A percentile compares a stretch with the other conserved stretches of the same genome.
phyloP scores from a whole-genome alignment of 1,139 yeast genomes.

The Meyerozyma elateridarum region DNA sequence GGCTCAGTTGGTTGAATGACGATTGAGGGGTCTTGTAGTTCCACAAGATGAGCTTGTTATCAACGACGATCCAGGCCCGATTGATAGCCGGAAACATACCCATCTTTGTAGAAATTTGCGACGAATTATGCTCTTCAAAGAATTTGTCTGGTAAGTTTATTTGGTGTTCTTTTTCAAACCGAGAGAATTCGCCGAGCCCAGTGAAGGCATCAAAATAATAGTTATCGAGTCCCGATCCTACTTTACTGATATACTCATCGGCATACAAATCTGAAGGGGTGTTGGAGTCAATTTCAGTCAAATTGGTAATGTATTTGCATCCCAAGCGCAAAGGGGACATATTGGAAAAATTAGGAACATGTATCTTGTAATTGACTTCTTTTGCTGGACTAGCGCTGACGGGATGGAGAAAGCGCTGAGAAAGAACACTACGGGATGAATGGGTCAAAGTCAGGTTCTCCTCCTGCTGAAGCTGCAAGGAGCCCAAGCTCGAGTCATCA shows the following conservation, averaged over 20 bases:
- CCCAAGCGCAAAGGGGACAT: slow-evolving; percentile 42
- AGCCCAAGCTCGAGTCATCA: slow-evolving; percentile 26
- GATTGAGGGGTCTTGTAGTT: slow-evolving; percentile 58
- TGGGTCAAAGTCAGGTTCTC: slow-evolving; percentile 18
- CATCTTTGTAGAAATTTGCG: slow-evolving; percentile 67
- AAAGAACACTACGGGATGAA: slow-evolving; percentile 24
- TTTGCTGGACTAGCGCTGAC: slow-evolving; percentile 34
- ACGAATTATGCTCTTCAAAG: slow-evolving; percentile 67
- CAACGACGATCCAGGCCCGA: slow-evolving; percentile 85
- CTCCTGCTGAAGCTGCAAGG: slow-evolving; percentile 38
- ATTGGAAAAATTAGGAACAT: slow-evolving; percentile 40
- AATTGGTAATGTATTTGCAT: slow-evolving; percentile 40
- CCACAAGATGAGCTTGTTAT: slow-evolving; percentile 83
- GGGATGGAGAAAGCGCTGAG: slow-evolving; percentile 36
- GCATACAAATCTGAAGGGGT: slow-evolving; percentile 43
- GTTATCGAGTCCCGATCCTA: slow-evolving; percentile 38
- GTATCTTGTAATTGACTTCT: slow-evolving; percentile 41
- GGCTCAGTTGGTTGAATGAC: slow-evolving; percentile 47
- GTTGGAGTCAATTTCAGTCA: slow-evolving; percentile 43
- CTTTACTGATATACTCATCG: slow-evolving; percentile 33
- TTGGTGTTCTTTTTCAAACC: slow-evolving; percentile 69
- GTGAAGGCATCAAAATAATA: slow-evolving; percentile 39
- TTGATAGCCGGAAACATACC: slow-evolving; percentile 81
- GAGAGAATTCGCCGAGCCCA: slow-evolving; percentile 54
- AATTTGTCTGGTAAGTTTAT: slow-evolving; percentile 79